Conservation (phyloP, 1,284 basidiomycete species). For the Microbotryomycetes sp. region DNA sequence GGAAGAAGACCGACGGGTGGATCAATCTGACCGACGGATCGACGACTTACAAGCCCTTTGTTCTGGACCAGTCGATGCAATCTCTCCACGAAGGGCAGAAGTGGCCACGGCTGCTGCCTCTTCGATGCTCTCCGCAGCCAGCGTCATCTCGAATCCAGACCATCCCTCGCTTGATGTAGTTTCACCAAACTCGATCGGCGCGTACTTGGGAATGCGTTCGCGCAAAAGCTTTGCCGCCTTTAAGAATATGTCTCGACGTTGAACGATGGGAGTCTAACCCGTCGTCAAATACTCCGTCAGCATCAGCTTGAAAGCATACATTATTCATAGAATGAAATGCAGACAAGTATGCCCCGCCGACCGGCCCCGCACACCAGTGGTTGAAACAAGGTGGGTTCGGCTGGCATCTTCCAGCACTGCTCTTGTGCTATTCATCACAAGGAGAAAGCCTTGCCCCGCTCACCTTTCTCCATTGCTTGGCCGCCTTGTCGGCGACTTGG, state of each 20-base stretch:
- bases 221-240: conserved; percentile 28
- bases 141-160: conserved; percentile 25
- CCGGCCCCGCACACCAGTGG: not conserved
- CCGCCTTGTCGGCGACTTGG: conserved; percentile 15
- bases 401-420: no score
- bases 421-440: no score
- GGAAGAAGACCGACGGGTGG: not conserved
- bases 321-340: not conserved
- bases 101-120: conserved; percentile 30
- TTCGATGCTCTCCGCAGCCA: conserved; percentile 32
- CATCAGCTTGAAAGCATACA: not conserved
- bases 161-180: conserved; percentile 28
- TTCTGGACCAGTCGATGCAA: conserved; percentile 18
- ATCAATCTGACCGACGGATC: not conserved
- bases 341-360: not conserved
- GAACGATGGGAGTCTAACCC: conserved; percentile 14
- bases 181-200: conserved; percentile 24
- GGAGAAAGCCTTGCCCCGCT: no score
- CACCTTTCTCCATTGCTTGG: conserved; percentile 20
- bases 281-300: not conserved
- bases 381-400: no score
- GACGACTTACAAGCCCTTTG: conserved; percentile 1
- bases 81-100: conserved; percentile 30
- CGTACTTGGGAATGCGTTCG: conserved; percentile 24
- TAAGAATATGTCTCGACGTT: conserved; percentile 32